A percentile compares a stretch with the other conserved stretches of the same genome.
These are phyloP conservation scores for Sporothrix mexicana DNA, from an alignment of 2,329 filamentous ascomycete species.

Conservation along the genomic window DNA sequence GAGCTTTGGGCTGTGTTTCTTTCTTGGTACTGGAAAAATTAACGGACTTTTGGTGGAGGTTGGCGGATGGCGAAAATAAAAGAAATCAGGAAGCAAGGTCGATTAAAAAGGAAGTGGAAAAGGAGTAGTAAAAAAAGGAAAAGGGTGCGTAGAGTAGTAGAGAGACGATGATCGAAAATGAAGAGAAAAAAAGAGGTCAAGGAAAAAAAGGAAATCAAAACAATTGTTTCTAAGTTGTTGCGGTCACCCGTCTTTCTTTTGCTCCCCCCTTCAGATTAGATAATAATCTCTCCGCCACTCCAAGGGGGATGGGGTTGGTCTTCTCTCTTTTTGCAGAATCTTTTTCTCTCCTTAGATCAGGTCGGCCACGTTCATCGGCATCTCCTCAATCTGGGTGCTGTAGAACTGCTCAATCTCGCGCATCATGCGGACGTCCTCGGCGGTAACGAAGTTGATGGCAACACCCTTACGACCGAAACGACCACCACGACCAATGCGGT, in stretches of 20 bases:
- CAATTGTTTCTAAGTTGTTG: conserved; percentile 24
- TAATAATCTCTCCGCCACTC: conserved; percentile 3
- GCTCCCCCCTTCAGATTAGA: neutral
- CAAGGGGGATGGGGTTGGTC: neutral
- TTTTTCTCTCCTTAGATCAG: conserved; percentile 63
- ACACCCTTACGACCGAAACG: conserved; percentile 99
- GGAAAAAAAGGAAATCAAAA: conserved; percentile 20
- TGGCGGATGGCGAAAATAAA: conserved; percentile 2
- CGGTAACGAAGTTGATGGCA: conserved; percentile 99
- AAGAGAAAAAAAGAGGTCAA: neutral
- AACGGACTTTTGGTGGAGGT: conserved; percentile 26
- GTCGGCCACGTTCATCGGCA: conserved; percentile 93
- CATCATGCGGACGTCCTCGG: conserved; percentile 99
- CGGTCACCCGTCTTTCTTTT: neutral
- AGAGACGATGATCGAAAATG: conserved; percentile 16
- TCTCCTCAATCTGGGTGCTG: conserved; percentile 99
- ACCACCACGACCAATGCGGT: conserved; percentile 98
- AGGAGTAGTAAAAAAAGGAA: neutral
- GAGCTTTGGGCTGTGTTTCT: conserved; percentile 1
- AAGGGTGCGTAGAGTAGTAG: neutral
- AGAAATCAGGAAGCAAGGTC: neutral
- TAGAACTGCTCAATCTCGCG: conserved; percentile 99
- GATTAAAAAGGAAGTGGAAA: neutral
- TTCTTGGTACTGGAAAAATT: conserved; percentile 29
- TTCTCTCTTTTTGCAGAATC: neutral